Conservation (phyloP, 176 grass and related monocot species). For the Oryza glaberrima region DNA sequence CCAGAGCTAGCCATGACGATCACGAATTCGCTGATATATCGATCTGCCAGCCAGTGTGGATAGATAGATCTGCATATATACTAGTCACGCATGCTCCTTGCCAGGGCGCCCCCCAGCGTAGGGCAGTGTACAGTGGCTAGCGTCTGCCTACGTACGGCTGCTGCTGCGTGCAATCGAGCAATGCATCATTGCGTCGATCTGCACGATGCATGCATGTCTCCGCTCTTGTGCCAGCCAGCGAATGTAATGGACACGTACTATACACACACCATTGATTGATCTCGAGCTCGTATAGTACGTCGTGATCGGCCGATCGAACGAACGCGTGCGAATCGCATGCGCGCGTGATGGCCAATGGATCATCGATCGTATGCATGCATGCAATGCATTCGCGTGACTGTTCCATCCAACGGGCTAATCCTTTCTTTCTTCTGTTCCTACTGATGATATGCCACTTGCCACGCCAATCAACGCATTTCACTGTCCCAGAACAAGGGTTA, state of each 20-base stretch:
- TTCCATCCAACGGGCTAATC: background rate
- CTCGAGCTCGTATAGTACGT: background rate
- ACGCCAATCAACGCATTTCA: background rate
- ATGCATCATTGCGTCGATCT: background rate
- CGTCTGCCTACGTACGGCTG: background rate
- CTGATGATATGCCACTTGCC: background rate
- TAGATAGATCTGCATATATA: slow-evolving; percentile 12
- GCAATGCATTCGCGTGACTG: background rate
- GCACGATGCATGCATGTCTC: background rate
- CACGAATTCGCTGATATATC: background rate
- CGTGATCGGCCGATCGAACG: background rate
- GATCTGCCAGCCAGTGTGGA: slow-evolving; percentile 8
- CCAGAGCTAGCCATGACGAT: background rate
- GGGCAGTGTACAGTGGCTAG: slow-evolving; percentile 31
- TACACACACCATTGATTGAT: background rate
- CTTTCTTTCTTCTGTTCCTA: background rate
- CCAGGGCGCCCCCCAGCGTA: background rate
- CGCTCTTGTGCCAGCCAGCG: background rate
- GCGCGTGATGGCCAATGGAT: background rate
- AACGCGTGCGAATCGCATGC: background rate
- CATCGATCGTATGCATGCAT: background rate
- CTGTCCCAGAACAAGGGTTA: background rate
- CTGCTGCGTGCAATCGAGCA: background rate
- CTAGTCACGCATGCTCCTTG: background rate
- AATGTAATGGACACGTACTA: background rate